A percentile compares a stretch with the other conserved stretches of the same genome.
These are phyloP conservation scores for Hymenochaete sp. DNA, from an alignment of 1,284 basidiomycete species.

Conservation along the genomic window DNA sequence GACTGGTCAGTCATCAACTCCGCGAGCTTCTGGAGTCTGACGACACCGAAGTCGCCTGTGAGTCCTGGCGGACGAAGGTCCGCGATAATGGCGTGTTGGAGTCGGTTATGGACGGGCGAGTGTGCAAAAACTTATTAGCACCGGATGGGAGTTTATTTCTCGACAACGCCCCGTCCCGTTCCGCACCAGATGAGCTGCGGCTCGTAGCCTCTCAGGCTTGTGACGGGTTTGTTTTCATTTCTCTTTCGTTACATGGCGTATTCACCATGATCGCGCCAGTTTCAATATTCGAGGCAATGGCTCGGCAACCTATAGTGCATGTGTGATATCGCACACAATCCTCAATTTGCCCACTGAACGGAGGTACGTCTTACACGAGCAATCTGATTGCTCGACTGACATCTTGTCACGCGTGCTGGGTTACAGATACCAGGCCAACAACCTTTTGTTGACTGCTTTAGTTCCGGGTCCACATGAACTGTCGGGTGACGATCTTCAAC, in stretches of 20 bases:
- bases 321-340: slow-evolving; percentile 12
- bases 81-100: neutral
- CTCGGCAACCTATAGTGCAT: slow-evolving; percentile 8
- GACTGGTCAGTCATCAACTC: slow-evolving; percentile 3
- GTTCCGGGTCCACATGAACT: slow-evolving; percentile 18
- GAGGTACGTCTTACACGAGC: slow-evolving; percentile 6
- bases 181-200: slow-evolving; percentile 15
- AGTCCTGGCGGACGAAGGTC: neutral
- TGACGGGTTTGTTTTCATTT: slow-evolving; percentile 15
- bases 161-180: too few species aligned
- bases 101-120: slow-evolving; percentile 11
- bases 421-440: slow-evolving; percentile 16
- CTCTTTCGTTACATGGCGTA: neutral
- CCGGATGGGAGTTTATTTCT: slow-evolving; percentile 17
- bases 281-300: neutral
- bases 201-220: slow-evolving; percentile 7
- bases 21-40: slow-evolving; percentile 6
- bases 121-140: slow-evolving; percentile 15
- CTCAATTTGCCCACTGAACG: slow-evolving; percentile 4
- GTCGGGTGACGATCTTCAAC: slow-evolving; percentile 13
- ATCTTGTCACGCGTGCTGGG: neutral
- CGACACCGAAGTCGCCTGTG: slow-evolving; percentile 12
- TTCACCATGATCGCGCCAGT: neutral
- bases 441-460: slow-evolving; percentile 13
- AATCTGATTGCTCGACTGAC: neutral